These are phyloP conservation scores for Oryza longistaminata DNA, from an alignment of 176 grass and related monocot genomes.

Conservation along the genomic window DNA sequence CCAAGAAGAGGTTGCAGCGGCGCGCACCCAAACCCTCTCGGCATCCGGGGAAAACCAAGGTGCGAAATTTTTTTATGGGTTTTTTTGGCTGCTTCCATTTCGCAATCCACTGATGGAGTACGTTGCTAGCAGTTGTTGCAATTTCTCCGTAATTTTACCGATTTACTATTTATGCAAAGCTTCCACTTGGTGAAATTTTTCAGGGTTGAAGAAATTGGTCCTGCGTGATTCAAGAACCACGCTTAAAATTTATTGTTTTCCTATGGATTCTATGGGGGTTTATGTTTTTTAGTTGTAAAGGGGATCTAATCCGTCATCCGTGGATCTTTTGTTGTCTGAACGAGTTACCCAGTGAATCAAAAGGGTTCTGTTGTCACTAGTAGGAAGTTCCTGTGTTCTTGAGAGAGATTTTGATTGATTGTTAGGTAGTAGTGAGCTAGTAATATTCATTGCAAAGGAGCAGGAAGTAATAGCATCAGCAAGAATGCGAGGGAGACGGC, in stretches of 20 bases:
- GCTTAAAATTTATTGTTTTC: background rate
- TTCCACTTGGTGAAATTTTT: background rate
- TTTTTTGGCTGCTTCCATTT: background rate
- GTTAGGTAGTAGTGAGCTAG: background rate
- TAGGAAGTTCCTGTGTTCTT: background rate
- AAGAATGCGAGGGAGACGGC: slow-evolving; percentile 42
- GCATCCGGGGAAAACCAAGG: background rate
- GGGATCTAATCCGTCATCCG: background rate
- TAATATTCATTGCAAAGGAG: background rate
- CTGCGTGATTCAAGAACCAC: background rate
- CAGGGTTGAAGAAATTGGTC: background rate
- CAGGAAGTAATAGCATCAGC: background rate
- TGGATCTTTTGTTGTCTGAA: background rate
- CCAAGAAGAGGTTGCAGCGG: background rate
- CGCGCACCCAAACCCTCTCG: background rate
- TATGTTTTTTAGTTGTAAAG: background rate
- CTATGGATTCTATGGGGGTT: background rate
- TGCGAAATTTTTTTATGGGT: background rate
- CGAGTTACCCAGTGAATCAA: too few relatives aligned
- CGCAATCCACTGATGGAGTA: background rate
- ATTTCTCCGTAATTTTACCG: background rate
- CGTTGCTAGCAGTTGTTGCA: background rate
- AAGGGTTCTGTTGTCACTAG: too few relatives aligned
- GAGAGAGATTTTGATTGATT: background rate
- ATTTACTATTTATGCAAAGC: too few relatives aligned